phyloP scores from a whole-genome alignment of 495 filamentous ascomycete species.

The Viridothelium virens region DNA sequence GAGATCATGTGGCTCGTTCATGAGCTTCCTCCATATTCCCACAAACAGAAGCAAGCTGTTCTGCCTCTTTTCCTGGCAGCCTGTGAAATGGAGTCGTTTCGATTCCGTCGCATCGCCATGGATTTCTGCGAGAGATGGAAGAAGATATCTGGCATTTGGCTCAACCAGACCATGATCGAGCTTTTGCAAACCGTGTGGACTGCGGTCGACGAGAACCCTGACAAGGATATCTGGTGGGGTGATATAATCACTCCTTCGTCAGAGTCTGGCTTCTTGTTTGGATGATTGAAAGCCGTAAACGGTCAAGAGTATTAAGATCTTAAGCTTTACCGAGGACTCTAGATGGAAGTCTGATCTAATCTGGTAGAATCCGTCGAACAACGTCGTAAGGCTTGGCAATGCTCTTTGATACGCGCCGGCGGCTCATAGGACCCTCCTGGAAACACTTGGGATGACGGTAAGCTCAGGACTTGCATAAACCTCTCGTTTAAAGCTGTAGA shows the following conservation, averaged over 20 bases:
- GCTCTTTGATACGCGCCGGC: neutral
- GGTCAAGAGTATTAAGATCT: neutral
- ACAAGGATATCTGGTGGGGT: slow-evolving; percentile 10
- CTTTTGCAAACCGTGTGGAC: slow-evolving; percentile 4
- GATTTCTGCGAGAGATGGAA: slow-evolving; percentile 11
- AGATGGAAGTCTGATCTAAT: slow-evolving; percentile 4
- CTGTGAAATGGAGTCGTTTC: slow-evolving; percentile 13
- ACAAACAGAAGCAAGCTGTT: slow-evolving; percentile 13
- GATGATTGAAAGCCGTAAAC: neutral
- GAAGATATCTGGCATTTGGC: slow-evolving; percentile 4
- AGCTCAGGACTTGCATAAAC: neutral
- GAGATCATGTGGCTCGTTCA: slow-evolving; percentile 11
- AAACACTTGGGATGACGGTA: neutral
- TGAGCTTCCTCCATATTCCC: slow-evolving; percentile 8
- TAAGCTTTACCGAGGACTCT: neutral
- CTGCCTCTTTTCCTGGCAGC: slow-evolving; percentile 13
- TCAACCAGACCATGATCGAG: slow-evolving; percentile 8
- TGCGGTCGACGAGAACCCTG: slow-evolving; percentile 2
- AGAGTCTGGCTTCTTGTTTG: slow-evolving; percentile 3
- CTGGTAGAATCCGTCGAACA: neutral
- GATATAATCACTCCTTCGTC: slow-evolving; percentile 1
- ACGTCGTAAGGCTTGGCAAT: neutral
- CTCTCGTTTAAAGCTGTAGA: neutral
- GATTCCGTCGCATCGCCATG: slow-evolving; percentile 7
- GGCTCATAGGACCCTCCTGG: neutral